Evolutionary conservation across 768 basidiomycete species (phyloP).

Genomic region (Tylopilus subfusipes): DNA sequence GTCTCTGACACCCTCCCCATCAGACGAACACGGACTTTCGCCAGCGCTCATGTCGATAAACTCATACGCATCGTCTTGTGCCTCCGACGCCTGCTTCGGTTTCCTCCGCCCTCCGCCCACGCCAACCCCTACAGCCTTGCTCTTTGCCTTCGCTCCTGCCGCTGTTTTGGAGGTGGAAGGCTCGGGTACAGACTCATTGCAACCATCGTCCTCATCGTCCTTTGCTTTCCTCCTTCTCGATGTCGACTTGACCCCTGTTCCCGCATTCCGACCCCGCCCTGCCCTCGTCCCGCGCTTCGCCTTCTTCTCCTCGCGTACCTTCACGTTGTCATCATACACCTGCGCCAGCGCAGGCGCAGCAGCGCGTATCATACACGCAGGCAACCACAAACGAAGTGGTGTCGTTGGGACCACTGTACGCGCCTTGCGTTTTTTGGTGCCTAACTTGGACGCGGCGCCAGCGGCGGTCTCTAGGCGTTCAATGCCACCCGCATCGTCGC

Average conservation of each 20-base stretch:
- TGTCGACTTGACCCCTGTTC: neutral
- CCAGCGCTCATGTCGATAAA: slow-evolving; percentile 23
- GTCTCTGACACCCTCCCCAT: slow-evolving; percentile 3
- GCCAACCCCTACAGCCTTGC: slow-evolving; percentile 4
- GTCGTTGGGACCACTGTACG: slow-evolving; percentile 41
- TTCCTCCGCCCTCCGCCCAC: slow-evolving; percentile 13
- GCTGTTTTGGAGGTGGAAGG: slow-evolving; percentile 4
- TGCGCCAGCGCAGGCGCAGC: slow-evolving; percentile 65
- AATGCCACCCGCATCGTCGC: slow-evolving; percentile 28
- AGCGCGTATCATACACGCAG: slow-evolving; percentile 69
- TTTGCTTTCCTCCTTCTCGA: slow-evolving; percentile 1
- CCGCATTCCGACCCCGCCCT: slow-evolving; percentile 1
- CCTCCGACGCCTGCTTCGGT: slow-evolving; percentile 21
- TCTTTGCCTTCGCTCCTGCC: slow-evolving; percentile 5
- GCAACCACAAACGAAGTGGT: slow-evolving; percentile 74
- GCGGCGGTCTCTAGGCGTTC: slow-evolving; percentile 28
- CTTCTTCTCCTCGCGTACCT: slow-evolving; percentile 46
- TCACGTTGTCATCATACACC: slow-evolving; percentile 56
- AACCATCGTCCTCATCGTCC: neutral
- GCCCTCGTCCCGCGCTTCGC: slow-evolving; percentile 22
- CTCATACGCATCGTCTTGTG: slow-evolving; percentile 29
- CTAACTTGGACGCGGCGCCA: slow-evolving; percentile 16
- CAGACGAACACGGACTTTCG: slow-evolving; percentile 20
- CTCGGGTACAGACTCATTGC: neutral
- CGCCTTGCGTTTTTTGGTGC: slow-evolving; percentile 22